Evolutionary conservation across 2,329 filamentous ascomycete species (phyloP).

Genomic region (Fonsecaea erecta): DNA sequence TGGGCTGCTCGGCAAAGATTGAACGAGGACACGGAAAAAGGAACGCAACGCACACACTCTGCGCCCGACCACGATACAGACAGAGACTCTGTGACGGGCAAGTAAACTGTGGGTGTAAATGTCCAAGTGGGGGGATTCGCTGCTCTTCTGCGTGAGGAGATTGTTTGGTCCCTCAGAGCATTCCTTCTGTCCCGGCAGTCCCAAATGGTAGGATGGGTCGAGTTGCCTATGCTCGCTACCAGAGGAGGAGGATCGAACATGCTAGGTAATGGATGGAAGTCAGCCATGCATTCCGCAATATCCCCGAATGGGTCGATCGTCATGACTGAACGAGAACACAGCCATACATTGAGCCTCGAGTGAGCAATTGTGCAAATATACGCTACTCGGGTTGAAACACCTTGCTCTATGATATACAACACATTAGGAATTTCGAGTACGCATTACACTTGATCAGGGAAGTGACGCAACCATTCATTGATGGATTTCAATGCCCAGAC

Average conservation of each 20-base stretch:
- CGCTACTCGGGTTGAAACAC: neutral
- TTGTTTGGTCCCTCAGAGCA: neutral
- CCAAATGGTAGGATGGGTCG: neutral
- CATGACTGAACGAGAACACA: neutral
- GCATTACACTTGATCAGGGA: neutral
- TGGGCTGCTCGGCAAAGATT: slow-evolving; percentile 33
- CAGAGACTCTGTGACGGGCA: neutral
- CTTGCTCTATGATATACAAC: neutral
- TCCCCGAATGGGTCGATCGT: neutral
- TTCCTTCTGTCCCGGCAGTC: neutral
- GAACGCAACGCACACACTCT: neutral
- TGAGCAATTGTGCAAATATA: neutral
- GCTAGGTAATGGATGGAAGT: neutral
- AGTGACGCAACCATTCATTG: neutral
- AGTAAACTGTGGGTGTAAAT: neutral
- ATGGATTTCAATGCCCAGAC: neutral
- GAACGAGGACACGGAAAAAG: neutral
- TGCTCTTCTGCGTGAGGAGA: neutral
- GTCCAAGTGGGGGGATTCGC: neutral
- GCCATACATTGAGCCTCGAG: neutral
- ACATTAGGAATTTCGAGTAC: neutral
- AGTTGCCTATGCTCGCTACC: neutral
- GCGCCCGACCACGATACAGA: neutral
- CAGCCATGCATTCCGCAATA: neutral
- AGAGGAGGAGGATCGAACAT: neutral